phyloP scores from a whole-genome alignment of 371 early-diverging fungal species.

The Coemansia sp. region DNA sequence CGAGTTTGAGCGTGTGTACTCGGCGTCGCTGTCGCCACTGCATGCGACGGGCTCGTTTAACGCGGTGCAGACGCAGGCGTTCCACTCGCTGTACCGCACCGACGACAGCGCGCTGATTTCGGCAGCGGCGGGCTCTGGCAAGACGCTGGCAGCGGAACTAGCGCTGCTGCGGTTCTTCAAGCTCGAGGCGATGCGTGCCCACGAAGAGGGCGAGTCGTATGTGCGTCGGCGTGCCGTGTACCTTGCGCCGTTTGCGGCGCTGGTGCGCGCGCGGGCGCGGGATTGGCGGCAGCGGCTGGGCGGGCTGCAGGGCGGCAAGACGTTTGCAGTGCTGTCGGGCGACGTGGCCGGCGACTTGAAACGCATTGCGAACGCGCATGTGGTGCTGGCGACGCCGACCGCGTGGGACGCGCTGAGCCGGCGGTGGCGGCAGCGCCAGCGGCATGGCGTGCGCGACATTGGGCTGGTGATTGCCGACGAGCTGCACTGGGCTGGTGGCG shows the following conservation, averaged over 20 bases:
- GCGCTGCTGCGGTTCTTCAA: slow-evolving; percentile 87
- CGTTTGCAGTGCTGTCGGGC: slow-evolving; percentile 88
- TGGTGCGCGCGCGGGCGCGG: slow-evolving; percentile 73
- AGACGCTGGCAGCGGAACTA: slow-evolving; percentile 96
- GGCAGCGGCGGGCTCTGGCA: slow-evolving; percentile 97
- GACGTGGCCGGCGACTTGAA: slow-evolving; percentile 91
- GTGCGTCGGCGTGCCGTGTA: slow-evolving; percentile 75
- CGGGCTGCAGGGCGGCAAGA: slow-evolving; percentile 69
- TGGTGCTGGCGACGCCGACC: slow-evolving; percentile 95
- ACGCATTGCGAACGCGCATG: slow-evolving; percentile 81
- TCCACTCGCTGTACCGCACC: slow-evolving; percentile 85
- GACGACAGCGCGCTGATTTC: slow-evolving; percentile 94
- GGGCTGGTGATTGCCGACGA: slow-evolving; percentile 96
- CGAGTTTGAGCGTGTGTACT: slow-evolving; percentile 69
- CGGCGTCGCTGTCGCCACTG: slow-evolving; percentile 52
- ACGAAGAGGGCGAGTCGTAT: slow-evolving; percentile 34
- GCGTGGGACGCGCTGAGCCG: slow-evolving; percentile 98
- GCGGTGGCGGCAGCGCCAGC: slow-evolving; percentile 90
- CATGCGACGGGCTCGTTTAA: slow-evolving; percentile 66
- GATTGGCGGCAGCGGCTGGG: slow-evolving; percentile 83
- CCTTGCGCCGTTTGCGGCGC: slow-evolving; percentile 89
- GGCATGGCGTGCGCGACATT: slow-evolving; percentile 87
- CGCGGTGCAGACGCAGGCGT: slow-evolving; percentile 96
- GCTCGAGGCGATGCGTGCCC: slow-evolving; percentile 46
- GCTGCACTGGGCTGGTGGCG: slow-evolving; percentile 91